phyloP scores from a whole-genome alignment of 2,329 filamentous ascomycete genomes.

The Neofusicoccum kwambonambiense region DNA sequence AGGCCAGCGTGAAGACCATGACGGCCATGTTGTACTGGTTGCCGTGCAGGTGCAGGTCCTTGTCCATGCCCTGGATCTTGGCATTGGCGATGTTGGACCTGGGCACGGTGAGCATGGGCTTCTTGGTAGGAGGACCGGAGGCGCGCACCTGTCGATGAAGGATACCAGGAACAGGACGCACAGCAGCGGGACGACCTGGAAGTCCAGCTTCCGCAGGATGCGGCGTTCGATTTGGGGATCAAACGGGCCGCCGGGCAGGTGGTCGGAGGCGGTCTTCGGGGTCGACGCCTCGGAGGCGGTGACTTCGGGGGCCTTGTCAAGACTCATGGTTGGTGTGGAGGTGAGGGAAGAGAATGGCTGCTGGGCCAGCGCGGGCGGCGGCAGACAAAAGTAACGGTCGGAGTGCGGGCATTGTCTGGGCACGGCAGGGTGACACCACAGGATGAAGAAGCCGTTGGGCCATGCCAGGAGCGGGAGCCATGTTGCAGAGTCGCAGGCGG shows the following conservation, averaged over 20 bases:
- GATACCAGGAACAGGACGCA: slow-evolving; percentile 35
- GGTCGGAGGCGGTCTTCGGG: not conserved
- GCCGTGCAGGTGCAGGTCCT: slow-evolving; percentile 34
- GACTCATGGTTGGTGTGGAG: not conserved
- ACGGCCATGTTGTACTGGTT: slow-evolving; percentile 39
- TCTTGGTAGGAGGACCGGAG: too few species aligned
- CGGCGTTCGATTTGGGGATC: slow-evolving; percentile 28
- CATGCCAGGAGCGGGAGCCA: not conserved
- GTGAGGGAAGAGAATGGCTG: not conserved
- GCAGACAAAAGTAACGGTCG: not conserved
- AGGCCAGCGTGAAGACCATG: slow-evolving; percentile 40
- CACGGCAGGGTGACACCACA: not conserved
- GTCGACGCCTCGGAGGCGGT: not conserved
- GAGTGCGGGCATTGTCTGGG: not conserved
- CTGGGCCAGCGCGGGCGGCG: not conserved
- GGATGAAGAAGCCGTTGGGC: not conserved
- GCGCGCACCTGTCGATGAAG: slow-evolving; percentile 30
- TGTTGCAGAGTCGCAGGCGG: not conserved
- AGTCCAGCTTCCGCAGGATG: slow-evolving; percentile 32
- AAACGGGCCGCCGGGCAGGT: slow-evolving; percentile 19
- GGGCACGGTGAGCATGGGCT: not conserved
- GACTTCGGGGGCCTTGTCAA: not conserved
- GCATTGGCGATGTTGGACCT: slow-evolving; percentile 31
- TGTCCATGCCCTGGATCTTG: slow-evolving; percentile 34
- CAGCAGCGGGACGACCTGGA: slow-evolving; percentile 31